Evolutionary conservation across 495 filamentous ascomycete genomes (phyloP), one percentile per base, ranked within the genome.

Genomic region (Geopyxis carbonaria): DNA sequence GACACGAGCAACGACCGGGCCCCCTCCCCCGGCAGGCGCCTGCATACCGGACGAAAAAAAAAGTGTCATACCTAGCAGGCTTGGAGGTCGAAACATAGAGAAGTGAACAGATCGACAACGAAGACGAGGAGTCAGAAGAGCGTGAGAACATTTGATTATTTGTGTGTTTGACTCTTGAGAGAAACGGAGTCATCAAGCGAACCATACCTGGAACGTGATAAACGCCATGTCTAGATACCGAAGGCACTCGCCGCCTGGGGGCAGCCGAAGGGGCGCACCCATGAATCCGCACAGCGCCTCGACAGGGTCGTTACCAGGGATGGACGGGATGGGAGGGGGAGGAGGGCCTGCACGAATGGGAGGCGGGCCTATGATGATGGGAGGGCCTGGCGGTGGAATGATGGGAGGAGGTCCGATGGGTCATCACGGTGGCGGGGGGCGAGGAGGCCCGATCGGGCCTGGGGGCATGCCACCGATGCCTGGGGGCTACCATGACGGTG

Each of bases 271-370:
- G 4, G 35, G 31, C 15, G 5, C 33, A 4, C 21, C 19, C 4
- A 39, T 39, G 36, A 44, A 52, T 11, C 45, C 45, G 22, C 40
- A 39, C 23, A 40, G 45, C 18, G 50, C 50, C 6, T 53, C 50
- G 16, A 53, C 50, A 25, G 49, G 50, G 6, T 53, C 50, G 9
- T 23, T 53, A 5, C 40, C 34, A 5, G 32, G 42, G 14, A 23
- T 28, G 2, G 25, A 38, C 7, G 33, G 18, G 18, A 16, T 36
- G 19, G 33, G 5, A 33, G 14, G 33, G 6, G 33, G 33, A 22
- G 7, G 7, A 15, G 33, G 9, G 33, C 4, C 2, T 9, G 4
- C 4, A 29, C 2, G 11, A 34, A 6, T 19, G 9, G 31, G 31
- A 34, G 31, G 31, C 11, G 31, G 31, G 2, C 29, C 21, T 1